Base-by-base conservation (phyloP, 2,329 filamentous ascomycete genomes). In the Aureobasidium sp. region DNA sequence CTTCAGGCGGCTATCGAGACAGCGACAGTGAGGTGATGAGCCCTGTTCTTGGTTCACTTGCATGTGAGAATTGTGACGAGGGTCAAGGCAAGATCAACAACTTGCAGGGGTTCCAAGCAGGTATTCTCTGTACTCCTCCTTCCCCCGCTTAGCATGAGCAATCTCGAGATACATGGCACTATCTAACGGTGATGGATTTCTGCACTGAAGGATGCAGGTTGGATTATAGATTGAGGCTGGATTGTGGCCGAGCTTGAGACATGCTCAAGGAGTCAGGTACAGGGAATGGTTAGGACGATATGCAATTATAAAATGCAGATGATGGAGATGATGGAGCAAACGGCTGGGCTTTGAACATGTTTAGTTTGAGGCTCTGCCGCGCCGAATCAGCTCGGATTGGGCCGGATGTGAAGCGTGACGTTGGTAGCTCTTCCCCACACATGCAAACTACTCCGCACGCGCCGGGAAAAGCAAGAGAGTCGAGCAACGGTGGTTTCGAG, bases 281-380 rank as follows among this genome's bases (percentile, higher is more conserved):
- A 29, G 5, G 8, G 8, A 35, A n/a, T 27, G 31, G 21, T 11
- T 4, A 53, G 10, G 11, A 11, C 40, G 49, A 35, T 53, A 53
- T 53, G 49, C 49, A 40, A 53, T 53, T 21, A n/a, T 23, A 40
- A 53, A 40, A 21, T 40, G 35, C 49, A 53, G 29, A 53, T 53
- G 49, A 53, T 53, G 23, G 49, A 53, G 29, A 53, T 53, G 49
- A 40, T 53, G 23, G 49, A 25, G 49, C 2, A 53, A 53, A 53
- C 49, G 49, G 49, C 35, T 23, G 31, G 23, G 33, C 35, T 27
- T 27, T 40, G 35, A 40, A 53, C 49, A 38, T 40, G 49, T 19
- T 53, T 35, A 38, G 19, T 19, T 27, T 53, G 49, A 37, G 49
- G 49, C 49, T 53, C 49, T 53, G 33, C 33, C 19, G 21, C 23